Percentiles rank a stretch among this genome's conserved stretches.
Conservation (phyloP, 2,329 filamentous ascomycete genomes). For the Mollisiaceae sp. region DNA sequence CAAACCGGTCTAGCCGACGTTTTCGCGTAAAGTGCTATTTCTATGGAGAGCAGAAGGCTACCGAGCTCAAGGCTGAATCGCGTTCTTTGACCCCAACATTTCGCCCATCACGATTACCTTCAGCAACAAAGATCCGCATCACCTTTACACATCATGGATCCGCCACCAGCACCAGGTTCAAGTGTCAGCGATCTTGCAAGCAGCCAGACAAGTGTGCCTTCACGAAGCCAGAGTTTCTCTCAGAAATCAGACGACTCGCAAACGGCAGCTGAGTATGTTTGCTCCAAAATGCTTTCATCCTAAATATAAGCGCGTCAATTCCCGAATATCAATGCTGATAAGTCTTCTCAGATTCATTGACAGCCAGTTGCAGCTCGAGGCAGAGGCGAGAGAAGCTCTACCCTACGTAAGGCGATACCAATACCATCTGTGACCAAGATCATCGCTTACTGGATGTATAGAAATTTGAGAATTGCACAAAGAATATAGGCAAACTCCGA, state of each 20-base stretch:
- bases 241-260: constrained; percentile 59
- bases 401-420: constrained; percentile 72
- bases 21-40: constrained; percentile 35
- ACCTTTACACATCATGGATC: constrained; percentile 42
- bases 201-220: constrained; percentile 30
- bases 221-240: constrained; percentile 64
- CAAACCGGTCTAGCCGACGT: too few relatives aligned
- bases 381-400: constrained; percentile 91
- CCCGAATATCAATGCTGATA: constrained; percentile 9
- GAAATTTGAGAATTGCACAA: constrained; percentile 94
- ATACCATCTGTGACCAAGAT: constrained; percentile 10
- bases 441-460: constrained; percentile 45
- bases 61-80: constrained; percentile 25
- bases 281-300: constrained; percentile 3
- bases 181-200: constrained; percentile 21
- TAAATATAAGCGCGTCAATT: neutral
- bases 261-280: constrained; percentile 51
- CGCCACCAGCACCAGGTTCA: constrained; percentile 40
- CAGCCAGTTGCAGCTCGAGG: constrained; percentile 87
- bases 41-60: neutral
- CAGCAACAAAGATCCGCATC: neutral
- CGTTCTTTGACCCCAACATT: neutral
- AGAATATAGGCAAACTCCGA: constrained; percentile 83
- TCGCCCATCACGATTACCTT: neutral
- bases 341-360: constrained; percentile 73